Evolutionary conservation across 805 yeast species (phyloP).

Genomic region (Starmera pachycereana): DNA sequence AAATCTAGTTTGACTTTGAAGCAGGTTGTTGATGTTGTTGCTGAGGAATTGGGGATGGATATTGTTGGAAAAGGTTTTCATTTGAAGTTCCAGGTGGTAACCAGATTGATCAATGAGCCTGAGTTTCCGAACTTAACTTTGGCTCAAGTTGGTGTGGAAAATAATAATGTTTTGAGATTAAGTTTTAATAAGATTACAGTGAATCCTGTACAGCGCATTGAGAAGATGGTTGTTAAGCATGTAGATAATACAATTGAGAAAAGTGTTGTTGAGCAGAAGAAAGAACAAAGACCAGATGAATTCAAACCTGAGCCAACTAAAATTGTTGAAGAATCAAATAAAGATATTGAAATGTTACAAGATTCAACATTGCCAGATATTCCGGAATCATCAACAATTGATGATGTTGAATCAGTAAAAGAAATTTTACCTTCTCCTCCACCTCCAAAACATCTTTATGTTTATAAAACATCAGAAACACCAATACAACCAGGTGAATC

Average conservation of each 20-base stretch:
- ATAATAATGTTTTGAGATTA: slow-evolving; percentile 17
- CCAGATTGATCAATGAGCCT: slow-evolving; percentile 9
- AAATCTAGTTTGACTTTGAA: slow-evolving; percentile 6
- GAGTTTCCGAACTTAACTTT: slow-evolving; percentile 4
- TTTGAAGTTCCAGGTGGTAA: slow-evolving; percentile 13
- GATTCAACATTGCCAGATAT: background rate
- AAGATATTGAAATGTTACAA: background rate
- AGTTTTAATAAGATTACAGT: slow-evolving; percentile 3
- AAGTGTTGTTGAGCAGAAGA: background rate
- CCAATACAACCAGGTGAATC: slow-evolving; percentile 14
- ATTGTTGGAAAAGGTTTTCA: slow-evolving; percentile 8
- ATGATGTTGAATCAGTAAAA: slow-evolving; percentile 5
- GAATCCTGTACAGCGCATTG: background rate
- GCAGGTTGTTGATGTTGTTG: slow-evolving; percentile 10
- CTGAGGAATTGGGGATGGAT: slow-evolving; percentile 8
- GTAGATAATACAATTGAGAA: background rate
- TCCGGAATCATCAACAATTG: background rate
- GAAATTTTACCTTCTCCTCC: background rate
- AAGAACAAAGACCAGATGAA: background rate
- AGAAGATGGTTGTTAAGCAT: background rate
- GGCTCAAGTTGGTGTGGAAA: slow-evolving; percentile 13
- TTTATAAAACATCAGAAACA: slow-evolving; percentile 10
- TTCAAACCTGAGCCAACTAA: background rate
- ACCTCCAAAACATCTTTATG: slow-evolving; percentile 12
- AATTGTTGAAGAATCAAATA: background rate